phyloP scores from a whole-genome alignment of 257 asterid genomes.

The Sherardia arvensis region DNA sequence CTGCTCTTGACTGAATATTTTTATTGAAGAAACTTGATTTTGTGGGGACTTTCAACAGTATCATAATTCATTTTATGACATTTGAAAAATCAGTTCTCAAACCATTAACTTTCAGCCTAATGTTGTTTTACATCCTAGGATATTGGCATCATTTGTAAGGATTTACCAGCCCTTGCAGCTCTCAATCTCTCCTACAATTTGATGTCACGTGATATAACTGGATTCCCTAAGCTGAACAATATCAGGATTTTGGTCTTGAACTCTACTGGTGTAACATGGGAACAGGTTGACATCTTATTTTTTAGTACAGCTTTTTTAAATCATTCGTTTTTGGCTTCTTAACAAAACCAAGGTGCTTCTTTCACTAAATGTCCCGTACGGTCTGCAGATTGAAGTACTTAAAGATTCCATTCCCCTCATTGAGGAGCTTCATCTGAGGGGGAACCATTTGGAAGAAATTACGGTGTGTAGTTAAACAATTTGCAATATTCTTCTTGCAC shows the following conservation, averaged over 20 bases:
- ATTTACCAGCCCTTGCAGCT: constrained; percentile 55
- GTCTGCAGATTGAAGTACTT: constrained; percentile 67
- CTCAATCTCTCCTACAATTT: constrained; percentile 66
- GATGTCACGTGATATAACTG: constrained; percentile 41
- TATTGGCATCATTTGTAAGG: constrained; percentile 56
- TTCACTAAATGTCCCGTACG: constrained; percentile 5
- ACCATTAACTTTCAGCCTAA: constrained; percentile 7
- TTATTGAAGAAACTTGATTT: not conserved
- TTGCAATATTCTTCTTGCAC: constrained; percentile 3
- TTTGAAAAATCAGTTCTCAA: not conserved
- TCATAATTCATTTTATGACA: not conserved
- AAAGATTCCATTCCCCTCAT: constrained; percentile 52
- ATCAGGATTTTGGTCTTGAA: constrained; percentile 69
- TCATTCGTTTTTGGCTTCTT: constrained; percentile 6
- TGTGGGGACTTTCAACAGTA: not conserved
- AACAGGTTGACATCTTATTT: constrained; percentile 42
- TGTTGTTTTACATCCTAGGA: constrained; percentile 38
- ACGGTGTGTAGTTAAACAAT: constrained; percentile 33
- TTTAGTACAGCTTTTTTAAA: not conserved
- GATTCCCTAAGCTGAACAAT: constrained; percentile 41
- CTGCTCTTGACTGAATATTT: not conserved
- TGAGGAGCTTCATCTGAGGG: constrained; percentile 91
- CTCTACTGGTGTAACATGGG: constrained; percentile 71
- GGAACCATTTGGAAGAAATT: constrained; percentile 58
- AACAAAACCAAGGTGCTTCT: constrained; percentile 4